phyloP scores from a whole-genome alignment of 202 grass and related monocot species.

The Setaria italica region DNA sequence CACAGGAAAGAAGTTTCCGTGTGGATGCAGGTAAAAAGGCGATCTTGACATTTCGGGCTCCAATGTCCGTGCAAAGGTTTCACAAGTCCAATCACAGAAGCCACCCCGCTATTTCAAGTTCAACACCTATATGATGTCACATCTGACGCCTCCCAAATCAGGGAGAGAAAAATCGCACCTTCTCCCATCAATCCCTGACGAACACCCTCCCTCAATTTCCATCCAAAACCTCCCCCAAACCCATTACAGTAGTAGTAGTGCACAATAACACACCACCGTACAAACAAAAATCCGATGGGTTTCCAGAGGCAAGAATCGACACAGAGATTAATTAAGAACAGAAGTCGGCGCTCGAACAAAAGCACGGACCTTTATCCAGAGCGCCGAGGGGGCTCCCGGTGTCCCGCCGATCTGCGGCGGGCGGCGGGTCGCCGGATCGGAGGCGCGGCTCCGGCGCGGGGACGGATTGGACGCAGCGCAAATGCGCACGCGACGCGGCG shows the following conservation, averaged over 20 bases:
- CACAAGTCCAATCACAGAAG: background rate
- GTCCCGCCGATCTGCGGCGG: background rate
- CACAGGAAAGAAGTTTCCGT: conserved; percentile 7
- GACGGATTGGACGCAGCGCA: background rate
- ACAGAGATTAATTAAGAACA: background rate
- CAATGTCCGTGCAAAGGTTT: conserved; percentile 9
- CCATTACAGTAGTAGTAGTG: background rate
- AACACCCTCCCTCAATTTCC: conserved; percentile 1
- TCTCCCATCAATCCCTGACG: background rate
- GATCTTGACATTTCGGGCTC: background rate
- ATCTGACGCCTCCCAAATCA: background rate
- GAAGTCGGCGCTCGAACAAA: background rate
- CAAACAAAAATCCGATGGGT: background rate
- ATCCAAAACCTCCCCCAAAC: conserved; percentile 24
- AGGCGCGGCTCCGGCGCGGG: background rate
- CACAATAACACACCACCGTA: background rate
- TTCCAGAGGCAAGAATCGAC: background rate
- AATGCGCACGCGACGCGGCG: conserved; percentile 32
- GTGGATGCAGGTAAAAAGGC: conserved; percentile 36
- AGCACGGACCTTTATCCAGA: conserved; percentile 32
- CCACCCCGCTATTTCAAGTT: conserved; percentile 3
- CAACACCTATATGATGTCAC: background rate
- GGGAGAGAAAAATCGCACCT: background rate
- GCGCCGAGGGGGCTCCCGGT: background rate
- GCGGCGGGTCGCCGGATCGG: background rate